These are phyloP conservation scores for Bipolaris gigantea DNA, from an alignment of 2,329 filamentous ascomycete genomes.

Conservation along the genomic window DNA sequence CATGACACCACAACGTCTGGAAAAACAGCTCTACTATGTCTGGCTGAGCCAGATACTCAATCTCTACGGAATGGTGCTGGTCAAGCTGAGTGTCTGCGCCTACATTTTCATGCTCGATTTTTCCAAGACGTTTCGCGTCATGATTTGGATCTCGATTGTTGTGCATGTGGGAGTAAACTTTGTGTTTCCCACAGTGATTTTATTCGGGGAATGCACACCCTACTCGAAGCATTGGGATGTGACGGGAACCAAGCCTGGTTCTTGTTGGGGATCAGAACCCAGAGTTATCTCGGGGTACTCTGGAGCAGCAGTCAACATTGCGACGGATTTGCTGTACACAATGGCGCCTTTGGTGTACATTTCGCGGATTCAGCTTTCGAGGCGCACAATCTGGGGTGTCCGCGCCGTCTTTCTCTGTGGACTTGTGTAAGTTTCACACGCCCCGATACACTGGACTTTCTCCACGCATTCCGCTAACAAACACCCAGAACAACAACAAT, in stretches of 20 bases:
- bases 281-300: conserved; percentile 33
- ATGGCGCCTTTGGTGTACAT: conserved; percentile 30
- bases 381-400: conserved; percentile 32
- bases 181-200: conserved; percentile 27
- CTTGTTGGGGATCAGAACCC: conserved; percentile 28
- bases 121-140: conserved; percentile 22
- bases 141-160: conserved; percentile 27
- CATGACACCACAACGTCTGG: conserved; percentile 22
- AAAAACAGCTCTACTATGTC: conserved; percentile 21
- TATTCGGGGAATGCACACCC: conserved; percentile 28
- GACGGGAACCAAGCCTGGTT: conserved; percentile 22
- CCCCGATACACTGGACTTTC: neutral
- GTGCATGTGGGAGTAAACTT: conserved; percentile 27
- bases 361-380: conserved; percentile 26
- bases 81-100: conserved; percentile 34
- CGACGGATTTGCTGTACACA: conserved; percentile 31
- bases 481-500: conserved; percentile 26
- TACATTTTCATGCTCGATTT: conserved; percentile 35
- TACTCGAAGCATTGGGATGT: conserved; percentile 30
- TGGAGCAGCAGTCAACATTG: conserved; percentile 30
- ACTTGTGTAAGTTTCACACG: conserved; percentile 22
- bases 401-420: conserved; percentile 31
- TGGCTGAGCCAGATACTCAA: conserved; percentile 32
- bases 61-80: conserved; percentile 32
- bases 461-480: neutral